Evolutionary conservation across 306 rosid genomes (phyloP).

Genomic region (Medicago ruthenica): DNA sequence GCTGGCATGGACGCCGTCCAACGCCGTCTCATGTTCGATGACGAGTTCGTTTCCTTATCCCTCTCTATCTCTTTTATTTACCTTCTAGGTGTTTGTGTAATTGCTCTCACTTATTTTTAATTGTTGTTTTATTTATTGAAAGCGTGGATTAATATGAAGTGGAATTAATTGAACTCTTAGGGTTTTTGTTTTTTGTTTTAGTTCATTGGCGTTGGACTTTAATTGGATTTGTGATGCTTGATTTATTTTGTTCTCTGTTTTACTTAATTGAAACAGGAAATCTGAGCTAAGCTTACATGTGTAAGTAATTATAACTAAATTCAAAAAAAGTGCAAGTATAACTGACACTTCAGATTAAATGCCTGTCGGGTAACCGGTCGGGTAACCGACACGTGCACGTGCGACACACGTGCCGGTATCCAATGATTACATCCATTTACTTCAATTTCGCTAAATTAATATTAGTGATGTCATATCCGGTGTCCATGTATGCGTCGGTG

Average conservation of each 20-base stretch:
- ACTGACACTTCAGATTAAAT: background rate
- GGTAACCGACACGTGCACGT: too few species aligned
- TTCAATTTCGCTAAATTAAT: background rate
- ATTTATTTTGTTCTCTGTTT: conserved; percentile 18
- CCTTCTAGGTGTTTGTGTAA: background rate
- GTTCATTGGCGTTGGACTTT: background rate
- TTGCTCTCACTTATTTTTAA: background rate
- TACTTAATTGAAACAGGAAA: background rate
- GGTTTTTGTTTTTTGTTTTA: background rate
- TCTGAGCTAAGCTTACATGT: too few species aligned
- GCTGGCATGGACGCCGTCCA: conserved; percentile 97
- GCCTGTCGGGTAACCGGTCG: background rate
- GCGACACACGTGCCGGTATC: too few species aligned
- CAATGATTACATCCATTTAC: background rate
- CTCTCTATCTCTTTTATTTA: background rate
- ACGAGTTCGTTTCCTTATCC: conserved; percentile 66
- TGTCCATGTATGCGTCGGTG: background rate
- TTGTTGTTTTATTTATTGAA: background rate
- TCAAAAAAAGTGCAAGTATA: background rate
- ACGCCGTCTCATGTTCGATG: conserved; percentile 98
- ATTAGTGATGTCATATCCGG: background rate
- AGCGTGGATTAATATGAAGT: background rate
- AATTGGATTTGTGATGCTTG: background rate
- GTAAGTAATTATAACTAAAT: too few species aligned
- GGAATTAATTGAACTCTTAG: background rate